These are phyloP conservation scores for Neocucurbitaria cava DNA, from an alignment of 2,329 filamentous ascomycete species.

Conservation along the genomic window DNA sequence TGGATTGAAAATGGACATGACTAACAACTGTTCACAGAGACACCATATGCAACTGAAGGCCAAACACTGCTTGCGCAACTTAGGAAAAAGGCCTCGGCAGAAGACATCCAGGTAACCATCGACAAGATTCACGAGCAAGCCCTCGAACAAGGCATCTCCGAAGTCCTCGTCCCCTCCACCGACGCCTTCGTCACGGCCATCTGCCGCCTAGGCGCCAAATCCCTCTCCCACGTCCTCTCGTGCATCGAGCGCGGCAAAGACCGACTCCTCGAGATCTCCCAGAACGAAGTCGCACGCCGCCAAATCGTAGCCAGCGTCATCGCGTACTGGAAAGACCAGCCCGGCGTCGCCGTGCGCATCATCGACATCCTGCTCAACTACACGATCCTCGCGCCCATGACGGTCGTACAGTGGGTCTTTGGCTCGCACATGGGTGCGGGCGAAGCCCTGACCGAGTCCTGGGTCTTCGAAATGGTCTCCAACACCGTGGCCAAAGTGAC, in stretches of 20 bases:
- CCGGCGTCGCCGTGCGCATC: constrained; percentile 89
- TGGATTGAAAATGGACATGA: not conserved
- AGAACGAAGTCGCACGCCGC: constrained; percentile 73
- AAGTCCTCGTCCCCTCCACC: constrained; percentile 84
- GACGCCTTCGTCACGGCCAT: constrained; percentile 95
- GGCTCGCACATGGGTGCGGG: constrained; percentile 70
- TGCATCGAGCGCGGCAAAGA: constrained; percentile 96
- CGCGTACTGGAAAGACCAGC: constrained; percentile 91
- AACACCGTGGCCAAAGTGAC: constrained; percentile 92
- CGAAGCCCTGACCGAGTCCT: constrained; percentile 71
- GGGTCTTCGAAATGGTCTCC: constrained; percentile 88
- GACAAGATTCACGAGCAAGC: constrained; percentile 83
- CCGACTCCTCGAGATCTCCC: constrained; percentile 79
- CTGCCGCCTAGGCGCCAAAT: constrained; percentile 93
- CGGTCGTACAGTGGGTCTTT: constrained; percentile 90
- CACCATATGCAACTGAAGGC: constrained; percentile 84
- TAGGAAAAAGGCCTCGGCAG: constrained; percentile 82
- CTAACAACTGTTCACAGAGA: constrained; percentile 57
- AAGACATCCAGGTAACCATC: constrained; percentile 84
- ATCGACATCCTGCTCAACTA: constrained; percentile 98
- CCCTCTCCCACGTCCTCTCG: constrained; percentile 91
- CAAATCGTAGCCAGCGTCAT: constrained; percentile 93
- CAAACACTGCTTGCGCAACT: constrained; percentile 80
- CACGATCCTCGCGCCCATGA: constrained; percentile 84
- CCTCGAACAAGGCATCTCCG: constrained; percentile 68